Conservation (phyloP, 148 eudicot species). For the Suaeda aralocaspica region DNA sequence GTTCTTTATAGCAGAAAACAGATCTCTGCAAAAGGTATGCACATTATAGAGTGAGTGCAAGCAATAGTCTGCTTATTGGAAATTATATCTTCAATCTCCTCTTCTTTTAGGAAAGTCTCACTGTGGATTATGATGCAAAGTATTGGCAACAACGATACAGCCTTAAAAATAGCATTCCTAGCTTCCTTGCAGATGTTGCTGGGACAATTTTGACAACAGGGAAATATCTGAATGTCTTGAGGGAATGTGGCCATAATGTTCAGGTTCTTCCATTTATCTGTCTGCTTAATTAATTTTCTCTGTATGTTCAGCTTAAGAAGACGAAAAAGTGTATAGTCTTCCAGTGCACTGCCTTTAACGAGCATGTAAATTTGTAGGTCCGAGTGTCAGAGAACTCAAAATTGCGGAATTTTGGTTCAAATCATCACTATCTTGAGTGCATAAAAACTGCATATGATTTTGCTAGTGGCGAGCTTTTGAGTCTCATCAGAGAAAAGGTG, state of each 20-base stretch:
- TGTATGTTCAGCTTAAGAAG: background rate
- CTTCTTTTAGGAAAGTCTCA: slow-evolving; percentile 75
- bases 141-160: slow-evolving; percentile 95
- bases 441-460: slow-evolving; percentile 92
- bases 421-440: slow-evolving; percentile 87
- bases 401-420: slow-evolving; percentile 70
- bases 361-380: slow-evolving; percentile 47
- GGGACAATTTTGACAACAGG: slow-evolving; percentile 93
- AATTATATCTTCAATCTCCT: slow-evolving; percentile 20
- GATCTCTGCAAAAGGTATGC: slow-evolving; percentile 81
- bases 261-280: slow-evolving; percentile 47
- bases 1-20: slow-evolving; percentile 92
- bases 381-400: slow-evolving; percentile 73
- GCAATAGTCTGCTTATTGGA: slow-evolving; percentile 11
- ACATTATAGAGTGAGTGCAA: slow-evolving; percentile 6
- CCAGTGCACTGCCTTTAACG: slow-evolving; percentile 20
- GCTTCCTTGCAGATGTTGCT: slow-evolving; percentile 86
- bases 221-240: slow-evolving; percentile 94
- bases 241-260: slow-evolving; percentile 95
- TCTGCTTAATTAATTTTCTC: slow-evolving; percentile 3
- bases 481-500: slow-evolving; percentile 89
- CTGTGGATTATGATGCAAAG: slow-evolving; percentile 88
- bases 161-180: slow-evolving; percentile 89
- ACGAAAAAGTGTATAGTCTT: background rate
- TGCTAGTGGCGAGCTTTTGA: slow-evolving; percentile 91